Base-by-base conservation (phyloP, 106 monocot genomes). In the Dioscorea zingiberensis region DNA sequence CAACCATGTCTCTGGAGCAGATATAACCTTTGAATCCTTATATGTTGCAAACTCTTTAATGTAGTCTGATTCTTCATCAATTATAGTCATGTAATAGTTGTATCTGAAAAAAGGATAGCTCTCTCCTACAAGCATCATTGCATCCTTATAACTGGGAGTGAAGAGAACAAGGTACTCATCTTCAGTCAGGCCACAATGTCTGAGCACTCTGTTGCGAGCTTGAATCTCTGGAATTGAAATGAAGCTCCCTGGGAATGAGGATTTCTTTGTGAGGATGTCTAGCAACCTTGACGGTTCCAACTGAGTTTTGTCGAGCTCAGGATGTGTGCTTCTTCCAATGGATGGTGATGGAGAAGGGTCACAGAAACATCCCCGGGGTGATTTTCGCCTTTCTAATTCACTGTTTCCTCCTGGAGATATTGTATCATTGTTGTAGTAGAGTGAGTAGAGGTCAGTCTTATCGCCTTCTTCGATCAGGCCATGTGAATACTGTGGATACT, bases 401-500 rank as follows among this genome's bases (percentile, higher is more conserved):
- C 55, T 23, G 56, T 25, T 48, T 6, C 10, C 10, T 2, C 19
- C 64, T 1, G 72, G 58, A 44, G 73, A 23, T 1, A 23, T 7
- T 7, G 19, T 19, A 17, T 9, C 24, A 13, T 48, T 32, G 67
- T 61, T 70, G 60, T 17, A 57, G 30, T 65, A 79, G 11, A 55
- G 29, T 19, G 76, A 75, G 68, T 73, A 80, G 25, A 81, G 69
- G 38, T 85, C 76, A 27, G 62, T 74, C 54, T 85, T 85, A 38
- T 85, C 74, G 25, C 71, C 81, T 58, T 82, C 81, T 16, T 78
- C 78, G 28, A 82, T 70, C 44, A 86, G 82, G 54, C 86, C 86
- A 17, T 86, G 75, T 13, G 86, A 86, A 65, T 86, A 86, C 9
- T 86, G 86, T 0, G 86, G 86, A 54, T 86, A 86, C 66, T 82